Conservation (phyloP, 2,329 filamentous ascomycete species). For the Aspergillus japonicus region DNA sequence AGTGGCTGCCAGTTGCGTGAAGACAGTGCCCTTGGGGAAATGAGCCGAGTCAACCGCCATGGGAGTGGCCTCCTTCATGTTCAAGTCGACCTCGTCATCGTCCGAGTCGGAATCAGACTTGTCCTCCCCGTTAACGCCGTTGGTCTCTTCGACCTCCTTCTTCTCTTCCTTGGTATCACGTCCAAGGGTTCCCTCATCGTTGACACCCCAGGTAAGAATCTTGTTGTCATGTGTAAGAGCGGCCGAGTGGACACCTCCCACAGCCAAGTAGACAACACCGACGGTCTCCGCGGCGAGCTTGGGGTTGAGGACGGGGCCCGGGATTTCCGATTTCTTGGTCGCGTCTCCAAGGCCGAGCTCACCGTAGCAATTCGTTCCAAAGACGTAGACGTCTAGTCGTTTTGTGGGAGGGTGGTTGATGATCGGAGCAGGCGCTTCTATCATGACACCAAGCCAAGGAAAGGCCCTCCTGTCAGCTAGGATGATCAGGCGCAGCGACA, state of each 20-base stretch:
- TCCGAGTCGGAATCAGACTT: conserved; percentile 40
- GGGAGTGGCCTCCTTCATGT: conserved; percentile 70
- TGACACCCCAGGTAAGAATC: conserved; percentile 86
- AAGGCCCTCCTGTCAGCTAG: background rate
- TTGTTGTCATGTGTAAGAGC: conserved; percentile 75
- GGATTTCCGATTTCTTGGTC: conserved; percentile 63
- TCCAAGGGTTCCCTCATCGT: conserved; percentile 76
- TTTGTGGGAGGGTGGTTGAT: conserved; percentile 52
- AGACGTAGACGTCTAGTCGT: conserved; percentile 71
- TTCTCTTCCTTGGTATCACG: conserved; percentile 58
- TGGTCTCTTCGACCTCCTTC: conserved; percentile 55
- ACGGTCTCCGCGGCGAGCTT: conserved; percentile 56
- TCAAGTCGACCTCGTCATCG: conserved; percentile 61
- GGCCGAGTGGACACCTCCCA: conserved; percentile 73
- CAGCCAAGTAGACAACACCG: conserved; percentile 55
- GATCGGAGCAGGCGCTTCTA: conserved; percentile 2
- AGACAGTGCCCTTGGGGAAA: conserved; percentile 63
- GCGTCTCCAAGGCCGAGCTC: conserved; percentile 75
- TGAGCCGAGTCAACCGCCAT: conserved; percentile 52
- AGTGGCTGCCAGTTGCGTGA: conserved; percentile 66
- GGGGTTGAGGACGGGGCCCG: conserved; percentile 67
- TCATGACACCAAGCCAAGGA: too few relatives aligned
- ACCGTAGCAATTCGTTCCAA: conserved; percentile 71
- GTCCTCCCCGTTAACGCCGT: conserved; percentile 18
- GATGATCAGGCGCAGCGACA: background rate